Percentiles rank a stretch among this genome's conserved stretches.
Conservation (phyloP, 495 filamentous ascomycete species). For the Aspergillus egyptiacus region DNA sequence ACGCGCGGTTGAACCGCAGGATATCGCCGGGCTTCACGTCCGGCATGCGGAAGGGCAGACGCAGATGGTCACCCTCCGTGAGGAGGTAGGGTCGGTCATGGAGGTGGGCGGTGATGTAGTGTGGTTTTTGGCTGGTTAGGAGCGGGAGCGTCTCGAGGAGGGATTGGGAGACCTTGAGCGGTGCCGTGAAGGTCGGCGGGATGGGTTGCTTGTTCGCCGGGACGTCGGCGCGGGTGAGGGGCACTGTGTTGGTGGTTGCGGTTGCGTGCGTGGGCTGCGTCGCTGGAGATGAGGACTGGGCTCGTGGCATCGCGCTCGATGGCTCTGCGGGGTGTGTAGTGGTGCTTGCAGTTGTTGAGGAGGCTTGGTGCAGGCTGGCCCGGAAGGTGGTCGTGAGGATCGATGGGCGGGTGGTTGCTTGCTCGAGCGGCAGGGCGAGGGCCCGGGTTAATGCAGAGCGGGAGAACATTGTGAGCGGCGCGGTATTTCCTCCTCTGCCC, state of each 20-base stretch:
- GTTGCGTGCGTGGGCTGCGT: constrained; percentile 13
- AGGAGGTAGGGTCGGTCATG: constrained; percentile 87
- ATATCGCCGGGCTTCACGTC: constrained; percentile 75
- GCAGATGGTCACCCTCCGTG: constrained; percentile 74
- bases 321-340: constrained; percentile 22
- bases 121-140: constrained; percentile 67
- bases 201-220: constrained; percentile 31
- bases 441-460: constrained; percentile 34
- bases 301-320: constrained; percentile 27
- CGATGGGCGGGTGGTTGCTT: constrained; percentile 24
- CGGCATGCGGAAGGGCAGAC: constrained; percentile 93
- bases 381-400: constrained; percentile 33
- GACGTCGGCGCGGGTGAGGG: constrained; percentile 21
- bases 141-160: constrained; percentile 67
- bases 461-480: constrained; percentile 31
- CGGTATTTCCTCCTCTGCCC: background rate
- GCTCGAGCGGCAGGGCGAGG: constrained; percentile 28
- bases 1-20: constrained; percentile 78
- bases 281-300: constrained; percentile 18
- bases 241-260: constrained; percentile 15
- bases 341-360: constrained; percentile 8
- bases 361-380: constrained; percentile 17
- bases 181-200: constrained; percentile 29
- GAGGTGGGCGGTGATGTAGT: constrained; percentile 84
- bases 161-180: constrained; percentile 46